Evolutionary conservation across 1,139 yeast species (phyloP).

Genomic region (Maudiozyma humilis): DNA sequence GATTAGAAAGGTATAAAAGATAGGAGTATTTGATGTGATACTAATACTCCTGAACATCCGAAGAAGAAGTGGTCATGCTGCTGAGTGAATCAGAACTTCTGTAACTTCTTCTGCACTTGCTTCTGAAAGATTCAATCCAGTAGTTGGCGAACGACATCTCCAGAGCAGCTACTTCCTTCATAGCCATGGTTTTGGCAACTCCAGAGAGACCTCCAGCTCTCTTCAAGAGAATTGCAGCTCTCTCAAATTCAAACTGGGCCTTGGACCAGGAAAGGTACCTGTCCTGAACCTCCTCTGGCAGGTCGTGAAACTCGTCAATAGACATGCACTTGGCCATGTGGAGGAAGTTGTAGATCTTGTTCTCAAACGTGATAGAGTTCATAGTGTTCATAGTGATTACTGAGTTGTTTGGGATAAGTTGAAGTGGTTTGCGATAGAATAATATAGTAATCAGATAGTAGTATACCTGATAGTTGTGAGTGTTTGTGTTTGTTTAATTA

Average conservation of each 20-base stretch:
- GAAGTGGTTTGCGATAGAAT: too few relatives aligned
- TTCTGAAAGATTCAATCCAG: too few relatives aligned
- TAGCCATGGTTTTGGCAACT: constrained; percentile 1
- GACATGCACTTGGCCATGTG: constrained; percentile 8
- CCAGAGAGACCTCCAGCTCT: constrained; percentile 6
- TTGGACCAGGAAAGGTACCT: constrained; percentile 6
- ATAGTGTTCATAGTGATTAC: too few relatives aligned
- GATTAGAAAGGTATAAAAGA: neutral
- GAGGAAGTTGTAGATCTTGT: constrained; percentile 3
- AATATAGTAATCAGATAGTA: too few relatives aligned
- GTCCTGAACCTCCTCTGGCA: constrained; percentile 6
- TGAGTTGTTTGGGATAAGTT: too few relatives aligned
- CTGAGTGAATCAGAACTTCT: too few relatives aligned
- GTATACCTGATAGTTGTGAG: too few relatives aligned
- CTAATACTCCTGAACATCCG: too few relatives aligned
- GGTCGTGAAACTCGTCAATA: constrained; percentile 3
- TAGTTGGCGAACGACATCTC: too few relatives aligned
- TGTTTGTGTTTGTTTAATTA: too few relatives aligned
- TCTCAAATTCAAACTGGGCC: constrained; percentile 4
- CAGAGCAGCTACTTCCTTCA: neutral
- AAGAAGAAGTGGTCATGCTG: too few relatives aligned
- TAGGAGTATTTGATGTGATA: too few relatives aligned
- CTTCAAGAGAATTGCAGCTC: constrained; percentile 4
- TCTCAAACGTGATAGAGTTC: neutral
- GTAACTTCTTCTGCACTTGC: neutral